A percentile compares a stretch with the other conserved stretches of the same genome.
Evolutionary conservation across 1,284 basidiomycete species (phyloP).

Genomic region (Ustilago cynodontis): DNA sequence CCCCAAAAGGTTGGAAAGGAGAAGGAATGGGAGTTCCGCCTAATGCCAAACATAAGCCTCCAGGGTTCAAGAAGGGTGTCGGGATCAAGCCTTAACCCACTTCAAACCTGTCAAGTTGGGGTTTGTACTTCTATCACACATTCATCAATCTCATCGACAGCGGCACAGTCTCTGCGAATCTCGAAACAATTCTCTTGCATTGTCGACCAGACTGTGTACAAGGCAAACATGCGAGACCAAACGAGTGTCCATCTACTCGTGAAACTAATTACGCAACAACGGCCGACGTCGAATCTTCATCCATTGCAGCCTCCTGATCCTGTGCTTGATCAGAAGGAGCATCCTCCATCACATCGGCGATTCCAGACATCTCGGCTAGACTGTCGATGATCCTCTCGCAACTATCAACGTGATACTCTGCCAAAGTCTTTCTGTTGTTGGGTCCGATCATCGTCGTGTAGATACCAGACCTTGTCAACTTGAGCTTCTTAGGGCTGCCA

Average conservation of each 20-base stretch:
- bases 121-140: conserved; percentile 6
- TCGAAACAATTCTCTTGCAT: background rate
- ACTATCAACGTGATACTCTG: conserved; percentile 65
- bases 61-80: conserved; percentile 24
- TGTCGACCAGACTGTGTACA: conserved; percentile 1
- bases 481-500: conserved; percentile 53
- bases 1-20: conserved; percentile 60
- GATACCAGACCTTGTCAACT: conserved; percentile 53
- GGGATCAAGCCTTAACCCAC: conserved; percentile 23
- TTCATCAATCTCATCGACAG: background rate
- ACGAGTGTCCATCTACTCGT: background rate
- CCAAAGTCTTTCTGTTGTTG: conserved; percentile 64
- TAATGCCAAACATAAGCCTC: conserved; percentile 35
- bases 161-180: background rate
- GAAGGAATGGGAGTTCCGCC: conserved; percentile 48
- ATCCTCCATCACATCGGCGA: conserved; percentile 16
- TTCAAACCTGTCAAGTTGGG: background rate
- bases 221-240: background rate
- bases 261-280: background rate
- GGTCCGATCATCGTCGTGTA: conserved; percentile 67
- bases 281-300: background rate
- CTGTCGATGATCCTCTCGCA: conserved; percentile 60
- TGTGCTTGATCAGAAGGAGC: conserved; percentile 18
- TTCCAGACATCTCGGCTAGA: conserved; percentile 63
- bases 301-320: background rate